A percentile compares a stretch with the other conserved stretches of the same genome.
Evolutionary conservation across 108 stramenopile species (phyloP).

Genomic region (Cylindrotheca closterium): DNA sequence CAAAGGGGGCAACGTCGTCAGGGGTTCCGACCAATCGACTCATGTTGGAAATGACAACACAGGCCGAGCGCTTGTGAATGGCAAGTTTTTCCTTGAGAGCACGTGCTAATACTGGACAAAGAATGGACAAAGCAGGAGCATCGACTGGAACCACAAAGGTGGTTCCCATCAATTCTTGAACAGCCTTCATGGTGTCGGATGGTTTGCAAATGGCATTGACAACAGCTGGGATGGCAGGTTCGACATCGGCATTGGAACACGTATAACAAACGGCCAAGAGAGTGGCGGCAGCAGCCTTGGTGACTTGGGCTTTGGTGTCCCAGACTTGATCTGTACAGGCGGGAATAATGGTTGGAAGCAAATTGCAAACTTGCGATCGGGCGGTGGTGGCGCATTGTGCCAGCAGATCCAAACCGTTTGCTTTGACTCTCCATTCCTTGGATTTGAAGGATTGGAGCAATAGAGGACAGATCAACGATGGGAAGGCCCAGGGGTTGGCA

Average conservation of each 20-base stretch:
- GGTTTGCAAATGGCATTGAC: conserved; percentile 91
- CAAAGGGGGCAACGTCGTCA: conserved; percentile 92
- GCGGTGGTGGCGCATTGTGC: conserved; percentile 62
- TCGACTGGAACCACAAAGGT: conserved; percentile 97
- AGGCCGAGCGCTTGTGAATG: conserved; percentile 88
- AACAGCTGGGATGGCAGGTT: conserved; percentile 84
- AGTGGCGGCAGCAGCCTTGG: conserved; percentile 75
- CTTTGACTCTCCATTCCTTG: conserved; percentile 87
- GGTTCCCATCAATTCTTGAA: conserved; percentile 91
- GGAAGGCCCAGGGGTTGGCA: conserved; percentile 69
- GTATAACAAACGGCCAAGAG: conserved; percentile 82
- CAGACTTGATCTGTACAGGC: conserved; percentile 80
- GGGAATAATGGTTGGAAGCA: conserved; percentile 89
- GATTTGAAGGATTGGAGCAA: conserved; percentile 70
- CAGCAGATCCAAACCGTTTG: conserved; percentile 68
- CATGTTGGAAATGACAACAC: conserved; percentile 97
- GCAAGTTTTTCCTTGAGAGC: conserved; percentile 93
- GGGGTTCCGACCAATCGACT: conserved; percentile 92
- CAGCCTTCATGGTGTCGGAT: conserved; percentile 86
- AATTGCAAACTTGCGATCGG: conserved; percentile 55
- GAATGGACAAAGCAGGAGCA: conserved; percentile 90
- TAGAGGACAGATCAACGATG: conserved; percentile 66
- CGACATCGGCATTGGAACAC: conserved; percentile 84
- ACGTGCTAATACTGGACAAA: conserved; percentile 93
- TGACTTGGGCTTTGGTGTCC: conserved; percentile 94